Base-by-base conservation (phyloP, 768 basidiomycete genomes). In the Mycena floridula region DNA sequence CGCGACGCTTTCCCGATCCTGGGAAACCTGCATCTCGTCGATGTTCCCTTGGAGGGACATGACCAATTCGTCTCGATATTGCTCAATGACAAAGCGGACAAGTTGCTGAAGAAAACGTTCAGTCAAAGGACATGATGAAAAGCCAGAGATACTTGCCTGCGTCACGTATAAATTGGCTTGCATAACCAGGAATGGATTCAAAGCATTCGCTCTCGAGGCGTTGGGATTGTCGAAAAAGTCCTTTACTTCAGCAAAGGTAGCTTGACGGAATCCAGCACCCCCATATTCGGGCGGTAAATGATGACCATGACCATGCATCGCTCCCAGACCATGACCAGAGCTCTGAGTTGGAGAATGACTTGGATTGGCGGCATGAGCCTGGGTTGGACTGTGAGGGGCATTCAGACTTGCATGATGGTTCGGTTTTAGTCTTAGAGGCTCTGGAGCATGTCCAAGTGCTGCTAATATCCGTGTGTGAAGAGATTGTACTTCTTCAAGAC, bases 81-180 rank as follows among this genome's bases (percentile, higher is more conserved):
- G 91, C 53, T 93, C 86, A 42, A 89, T 87, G 50, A 94, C 89
- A 54, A 90, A 92, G 45, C 92, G 87, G 46, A 89, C 89, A 40
- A 92, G 77, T 90, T 94, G 91, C 89, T 94, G 52, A 13, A 49
- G 37, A 44, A 43, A 27, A 37, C 30, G 35, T 44, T 37, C 21
- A 18, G 37, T 37, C 25, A 36, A 39, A 51, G 22, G 30, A 28
- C n/a, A 50, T 48, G n/a, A 3, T n/a, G n/a, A n/a, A n/a, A n/a
- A n/a, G n/a, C n/a, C n/a, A n/a, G n/a, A n/a, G n/a, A n/a, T 43
- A 44, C 74, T 48, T 50, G 85, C 90, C 77, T 93, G 91, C 9
- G 91, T 94, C 54, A 94, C 91, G 54, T 85, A 94, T 32, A 95
- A 69, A 57, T 95, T 95, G 26, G 86, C 87, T 62, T 93, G 91